Base-by-base conservation (phyloP, 2,329 filamentous ascomycete genomes). In the Neobulgaria alba region DNA sequence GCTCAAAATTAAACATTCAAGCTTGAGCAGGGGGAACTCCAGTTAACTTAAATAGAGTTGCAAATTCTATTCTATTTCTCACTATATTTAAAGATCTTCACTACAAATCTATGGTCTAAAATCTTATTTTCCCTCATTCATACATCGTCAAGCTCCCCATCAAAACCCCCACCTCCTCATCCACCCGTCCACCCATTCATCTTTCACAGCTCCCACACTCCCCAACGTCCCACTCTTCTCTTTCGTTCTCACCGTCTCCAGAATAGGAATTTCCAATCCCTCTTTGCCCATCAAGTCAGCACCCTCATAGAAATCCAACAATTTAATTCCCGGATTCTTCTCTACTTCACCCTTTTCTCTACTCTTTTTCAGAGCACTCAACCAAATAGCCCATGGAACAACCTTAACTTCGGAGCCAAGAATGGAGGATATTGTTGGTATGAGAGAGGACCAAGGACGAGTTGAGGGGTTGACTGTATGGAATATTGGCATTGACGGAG, bases 301-400 rank as follows among this genome's bases (percentile, higher is more conserved):
- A 7, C 32, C 32, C 16, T 45, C 42, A 20, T 41, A 45, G 38
- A 45, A 45, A 41, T 38, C 38, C 19, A 45, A 30, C 3, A 41
- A 37, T 16, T 45, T 41, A 19, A 38, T 16, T 17, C 39, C 39
- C 2, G 39, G 39, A 26, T 37, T 37, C 29, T n/a, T 17, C 5
- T 17, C 18, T 3, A 34, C 12, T 5, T 34, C 17, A 7, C 7
- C 12, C 23, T 26, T 26, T 16, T 34, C 32, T 16, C 18, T 10
- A 16, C 17, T 34, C 7, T 16, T 12, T 16, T 34, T 10, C 17
- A 34, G 15, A 3, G 9, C 15, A 3, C 12, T 15, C 5, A 37
- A 14, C 17, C 8, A 17, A 17, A 10, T 29, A n/a, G 30, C 33
- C 38, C 38, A 41, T 10, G 32, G 32, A 3, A 34, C 32, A 16